Conservation (phyloP, 2,329 filamentous ascomycete genomes). For the Xylaria sp. region DNA sequence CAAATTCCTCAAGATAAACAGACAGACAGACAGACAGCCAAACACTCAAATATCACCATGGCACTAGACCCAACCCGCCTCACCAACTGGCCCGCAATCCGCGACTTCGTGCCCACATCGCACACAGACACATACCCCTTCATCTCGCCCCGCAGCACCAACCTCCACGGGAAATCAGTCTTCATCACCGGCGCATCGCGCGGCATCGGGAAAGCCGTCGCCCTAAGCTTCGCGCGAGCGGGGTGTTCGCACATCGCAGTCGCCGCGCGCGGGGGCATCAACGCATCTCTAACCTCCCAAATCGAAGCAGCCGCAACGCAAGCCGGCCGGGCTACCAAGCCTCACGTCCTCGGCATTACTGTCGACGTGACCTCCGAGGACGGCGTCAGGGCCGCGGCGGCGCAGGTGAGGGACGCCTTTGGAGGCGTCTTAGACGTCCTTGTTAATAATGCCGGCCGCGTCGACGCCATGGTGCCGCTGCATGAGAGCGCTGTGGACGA, state of each 20-base stretch:
- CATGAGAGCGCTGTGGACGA: constrained; percentile 35
- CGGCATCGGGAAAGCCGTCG: constrained; percentile 60
- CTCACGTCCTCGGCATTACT: constrained; percentile 43
- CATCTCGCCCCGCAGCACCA: constrained; percentile 31
- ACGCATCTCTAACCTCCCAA: constrained; percentile 49
- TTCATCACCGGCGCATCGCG: constrained; percentile 62
- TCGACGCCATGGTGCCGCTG: constrained; percentile 45
- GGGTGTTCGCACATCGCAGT: constrained; percentile 60
- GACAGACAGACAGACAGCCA: background rate
- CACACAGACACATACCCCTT: constrained; percentile 45
- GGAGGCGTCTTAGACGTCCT: constrained; percentile 49
- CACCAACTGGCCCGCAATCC: constrained; percentile 37
- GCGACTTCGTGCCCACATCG: constrained; percentile 35
- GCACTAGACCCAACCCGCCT: constrained; percentile 21
- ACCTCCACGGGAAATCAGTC: constrained; percentile 41
- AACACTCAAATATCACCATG: constrained; percentile 3
- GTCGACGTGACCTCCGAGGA: constrained; percentile 47
- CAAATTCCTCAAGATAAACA: background rate
- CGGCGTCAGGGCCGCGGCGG: constrained; percentile 46
- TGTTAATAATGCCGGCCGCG: constrained; percentile 53
- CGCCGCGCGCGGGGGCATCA: constrained; percentile 58
- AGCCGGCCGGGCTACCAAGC: constrained; percentile 39
- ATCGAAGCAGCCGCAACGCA: constrained; percentile 49
- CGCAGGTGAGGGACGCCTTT: constrained; percentile 29
- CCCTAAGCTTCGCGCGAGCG: constrained; percentile 61